Base-by-base conservation (phyloP, 2,329 filamentous ascomycete genomes). In the Aspergillus arachidicola region DNA sequence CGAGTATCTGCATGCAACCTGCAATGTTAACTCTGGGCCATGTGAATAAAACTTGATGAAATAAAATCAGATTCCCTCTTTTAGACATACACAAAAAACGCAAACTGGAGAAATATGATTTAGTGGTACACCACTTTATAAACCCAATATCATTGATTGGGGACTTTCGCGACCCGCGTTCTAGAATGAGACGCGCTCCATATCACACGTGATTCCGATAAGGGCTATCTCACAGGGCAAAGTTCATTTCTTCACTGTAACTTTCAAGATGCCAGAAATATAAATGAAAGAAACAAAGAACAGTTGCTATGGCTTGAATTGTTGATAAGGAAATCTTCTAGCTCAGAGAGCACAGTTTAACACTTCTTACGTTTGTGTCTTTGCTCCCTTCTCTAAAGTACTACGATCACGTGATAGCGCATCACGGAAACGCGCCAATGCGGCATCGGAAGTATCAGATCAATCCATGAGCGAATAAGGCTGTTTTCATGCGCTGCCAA, bases 71-170 rank as follows among this genome's bases (percentile, higher is more conserved):
- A 55, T 63, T 60, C 59, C 67, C 62, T 53, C 59, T 26, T 59
- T 64, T 65, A 61, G 64, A 69, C 63, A 70, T 72, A 72, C 72
- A 78, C 75, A 71, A 69, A 73, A 58, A 30, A 34, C 3, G 46
- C 32, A 50, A 26, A 34, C 57, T 53, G 46, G 53, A 51, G 28
- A 19, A 30, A 34, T 51, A 51, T 51, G 28, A 32, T 21, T 34
- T 10, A 34, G 28, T 12, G 48, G 48, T 12, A 34, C 26, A 51
- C 21, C 28, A 38, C 11, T 12, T 41, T 55, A 55, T 55, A 16
- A 26, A 23, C 14, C 16, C n/a, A 38, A 38, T 34, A 34, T 14
- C 6, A 32, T 32, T 32, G 57, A 48, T 5, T 41, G 48, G 30
- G 48, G 41, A 53, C 57, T 30, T 48, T 55, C 48, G 50, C 34